Base-by-base conservation (phyloP, 768 basidiomycete species). In the Pisolithus marmoratus region DNA sequence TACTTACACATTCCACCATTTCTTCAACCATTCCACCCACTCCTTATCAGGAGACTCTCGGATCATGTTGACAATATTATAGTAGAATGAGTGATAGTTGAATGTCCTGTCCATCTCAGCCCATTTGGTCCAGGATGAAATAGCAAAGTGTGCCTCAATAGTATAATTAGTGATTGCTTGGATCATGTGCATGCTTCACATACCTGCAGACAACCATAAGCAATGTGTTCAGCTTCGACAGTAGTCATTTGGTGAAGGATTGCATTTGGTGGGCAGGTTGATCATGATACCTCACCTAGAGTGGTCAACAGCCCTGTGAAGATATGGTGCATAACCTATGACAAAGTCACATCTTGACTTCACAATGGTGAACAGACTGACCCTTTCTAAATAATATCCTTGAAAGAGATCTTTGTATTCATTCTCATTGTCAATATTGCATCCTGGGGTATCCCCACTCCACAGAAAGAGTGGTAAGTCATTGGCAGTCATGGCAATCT, bases 131-230 rank as follows among this genome's bases (percentile, higher is more conserved):
- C 9, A 11, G 8, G 29, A 29, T 29, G 29, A 29, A 9, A 29
- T 29, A 29, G 29, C 29, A 29, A 1, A 29, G 8, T 3, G 29
- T 11, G 8, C 29, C 29, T 29, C 29, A 11, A 29, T 6, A 9
- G 3, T 29, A 29, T 29, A 29, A 9, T 29, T 9, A 9, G 9
- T 29, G 29, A 9, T 29, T 29, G 29, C 29, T 29, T 29, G 29
- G 29, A 29, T 29, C 4, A 19, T 19, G 26, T 4, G 26, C 23
- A 40, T 46, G 26, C 31, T 51, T 31, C 7, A 34, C 53, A 14
- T 52, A 58, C 54, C 34, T 55, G 57, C 8, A 58, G n/a, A 9
- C 53, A 49, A 2, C 29, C 19, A 45, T 58, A 58, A 11, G 54
- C 45, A 22, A 58, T 55, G 48, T 55, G 50, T 14, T 36, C 47